Evolutionary conservation across 2,329 filamentous ascomycete species (phyloP), one percentile per base, ranked within the genome.

Genomic region (Aspergillus glaucus): DNA sequence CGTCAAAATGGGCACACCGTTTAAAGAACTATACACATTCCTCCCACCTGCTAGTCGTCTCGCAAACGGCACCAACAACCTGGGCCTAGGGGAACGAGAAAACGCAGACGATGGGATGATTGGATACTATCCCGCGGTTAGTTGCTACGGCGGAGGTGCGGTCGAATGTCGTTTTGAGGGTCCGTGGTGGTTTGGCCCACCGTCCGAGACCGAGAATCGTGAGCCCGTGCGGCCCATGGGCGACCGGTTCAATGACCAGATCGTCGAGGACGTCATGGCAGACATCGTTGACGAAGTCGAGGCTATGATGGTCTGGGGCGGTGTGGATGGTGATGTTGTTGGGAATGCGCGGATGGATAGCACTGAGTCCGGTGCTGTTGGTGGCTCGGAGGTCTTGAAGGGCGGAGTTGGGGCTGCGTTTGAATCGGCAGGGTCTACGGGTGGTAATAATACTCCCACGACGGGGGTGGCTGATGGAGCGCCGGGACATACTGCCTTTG

Each of bases 221-320:
- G 66, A 67, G 41, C 67, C 70, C 26, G 61, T 68, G 17, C 78
- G 81, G 30, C 75, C 87, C 0, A 75, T 95, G 19, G 80, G 82
- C 6, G 87, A 94, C 53, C 81, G 93, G 28, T 97, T 90, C 68
- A 82, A 84, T 50, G 91, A 98, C 65, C 92, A 97, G 73, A 91
- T 98, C 52, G 90, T 86, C 12, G 93, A 98, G 71, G 93, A 98
- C 62, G 77, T 96, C 21, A 80, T 95, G 26, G 95, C 90, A 66
- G 93, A 98, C 67, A 80, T 98, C 46, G 78, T 97, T 28, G 93
- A 98, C 62, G 93, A 98, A 70, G 87, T 95, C 44, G 90, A 95
- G 49, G 69, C 69, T 8, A 66, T 69, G 63, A 72, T 93, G 88
- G 71, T 94, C 82, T 84, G 67, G 63, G 66, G 68, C n/a, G 64